Evolutionary conservation across 108 stramenopile species (phyloP).

Genomic region (Nannochloropsis salina): DNA sequence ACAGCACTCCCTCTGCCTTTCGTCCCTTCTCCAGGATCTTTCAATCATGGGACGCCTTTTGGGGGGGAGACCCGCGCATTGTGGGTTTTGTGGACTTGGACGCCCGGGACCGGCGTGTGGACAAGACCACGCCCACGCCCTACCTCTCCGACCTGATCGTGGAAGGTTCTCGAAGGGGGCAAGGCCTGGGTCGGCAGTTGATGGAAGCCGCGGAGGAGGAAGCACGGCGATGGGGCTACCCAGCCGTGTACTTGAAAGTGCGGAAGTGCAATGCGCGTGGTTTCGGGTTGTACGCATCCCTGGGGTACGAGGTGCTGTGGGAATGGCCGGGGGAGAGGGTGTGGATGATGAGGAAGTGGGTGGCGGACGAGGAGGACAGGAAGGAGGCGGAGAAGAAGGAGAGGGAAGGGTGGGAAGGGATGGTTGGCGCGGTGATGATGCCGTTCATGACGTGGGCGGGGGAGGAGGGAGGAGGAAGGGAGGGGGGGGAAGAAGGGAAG

Average conservation of each 20-base stretch:
- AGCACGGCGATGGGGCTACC: not conserved
- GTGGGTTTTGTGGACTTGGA: not conserved
- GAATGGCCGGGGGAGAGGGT: not conserved
- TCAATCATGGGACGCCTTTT: not conserved
- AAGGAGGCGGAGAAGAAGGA: not conserved
- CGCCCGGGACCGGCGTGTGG: not conserved
- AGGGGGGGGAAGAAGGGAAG: not conserved
- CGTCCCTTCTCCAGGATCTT: not conserved
- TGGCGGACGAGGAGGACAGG: not conserved
- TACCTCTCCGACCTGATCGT: not conserved
- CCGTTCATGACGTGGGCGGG: not conserved
- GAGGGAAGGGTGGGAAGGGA: not conserved
- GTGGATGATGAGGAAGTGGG: slow-evolving; percentile 4
- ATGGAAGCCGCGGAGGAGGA: not conserved
- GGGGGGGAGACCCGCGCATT: not conserved
- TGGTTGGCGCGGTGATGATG: not conserved
- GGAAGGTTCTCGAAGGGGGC: not conserved
- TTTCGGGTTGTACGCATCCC: not conserved
- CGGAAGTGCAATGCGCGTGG: not conserved
- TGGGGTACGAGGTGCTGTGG: slow-evolving; percentile 3
- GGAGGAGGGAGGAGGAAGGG: not conserved
- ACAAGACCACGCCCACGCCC: not conserved
- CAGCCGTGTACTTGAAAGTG: not conserved
- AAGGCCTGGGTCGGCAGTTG: not conserved
- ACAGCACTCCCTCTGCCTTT: not conserved